A percentile compares a stretch with the other conserved stretches of the same genome.
These are phyloP conservation scores for Coemansia sp. DNA, from an alignment of 192 early-diverging fungal species.

Conservation along the genomic window DNA sequence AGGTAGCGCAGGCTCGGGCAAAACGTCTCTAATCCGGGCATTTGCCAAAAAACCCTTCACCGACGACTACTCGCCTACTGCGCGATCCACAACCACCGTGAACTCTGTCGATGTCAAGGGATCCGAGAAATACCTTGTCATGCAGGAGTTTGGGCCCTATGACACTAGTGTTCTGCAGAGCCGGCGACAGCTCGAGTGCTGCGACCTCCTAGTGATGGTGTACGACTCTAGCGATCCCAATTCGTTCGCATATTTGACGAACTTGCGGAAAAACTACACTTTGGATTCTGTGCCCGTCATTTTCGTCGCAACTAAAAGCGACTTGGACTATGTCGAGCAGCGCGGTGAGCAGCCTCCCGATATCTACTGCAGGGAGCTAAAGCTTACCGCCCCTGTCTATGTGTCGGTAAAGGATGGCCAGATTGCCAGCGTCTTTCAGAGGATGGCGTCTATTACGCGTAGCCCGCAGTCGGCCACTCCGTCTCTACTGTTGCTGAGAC, in stretches of 20 bases:
- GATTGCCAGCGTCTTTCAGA: conserved; percentile 85
- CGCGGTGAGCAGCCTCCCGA: conserved; percentile 86
- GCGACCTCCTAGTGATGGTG: conserved; percentile 91
- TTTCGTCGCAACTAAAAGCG: conserved; percentile 95
- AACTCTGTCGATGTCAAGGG: conserved; percentile 96
- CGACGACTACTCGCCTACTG: conserved; percentile 72
- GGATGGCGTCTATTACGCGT: conserved; percentile 66
- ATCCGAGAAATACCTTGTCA: conserved; percentile 90
- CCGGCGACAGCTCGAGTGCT: conserved; percentile 78
- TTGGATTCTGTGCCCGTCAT: conserved; percentile 82
- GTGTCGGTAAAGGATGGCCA: conserved; percentile 83
- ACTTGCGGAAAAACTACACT: conserved; percentile 78
- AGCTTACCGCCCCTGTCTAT: conserved; percentile 84
- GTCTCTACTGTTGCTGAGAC: conserved; percentile 25
- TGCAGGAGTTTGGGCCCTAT: conserved; percentile 91
- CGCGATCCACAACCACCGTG: conserved; percentile 76
- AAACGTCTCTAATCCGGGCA: conserved; percentile 82
- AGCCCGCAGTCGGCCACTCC: conserved; percentile 48
- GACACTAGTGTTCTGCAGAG: conserved; percentile 90
- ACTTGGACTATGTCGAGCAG: conserved; percentile 79
- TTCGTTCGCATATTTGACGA: conserved; percentile 90
- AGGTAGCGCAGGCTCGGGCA: conserved; percentile 89
- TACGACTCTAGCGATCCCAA: conserved; percentile 92
- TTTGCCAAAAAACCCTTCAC: conserved; percentile 85
- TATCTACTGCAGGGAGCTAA: conserved; percentile 85